Evolutionary conservation across 768 basidiomycete species (phyloP).

Genomic region (Amanita polypyramis): DNA sequence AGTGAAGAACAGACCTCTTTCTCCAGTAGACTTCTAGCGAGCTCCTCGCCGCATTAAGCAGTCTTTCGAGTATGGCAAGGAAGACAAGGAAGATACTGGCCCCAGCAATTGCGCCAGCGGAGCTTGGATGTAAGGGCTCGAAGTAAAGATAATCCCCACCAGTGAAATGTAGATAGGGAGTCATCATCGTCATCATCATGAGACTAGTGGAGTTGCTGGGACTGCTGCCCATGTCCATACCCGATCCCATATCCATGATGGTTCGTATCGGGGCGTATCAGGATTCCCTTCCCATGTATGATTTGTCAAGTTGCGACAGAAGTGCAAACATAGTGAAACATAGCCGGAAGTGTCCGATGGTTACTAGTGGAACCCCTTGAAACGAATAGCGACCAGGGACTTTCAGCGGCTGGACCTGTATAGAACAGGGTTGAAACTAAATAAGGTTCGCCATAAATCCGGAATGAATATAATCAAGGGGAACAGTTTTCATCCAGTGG

Average conservation of each 20-base stretch:
- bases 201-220: slow-evolving; percentile 8
- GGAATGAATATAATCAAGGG: no score
- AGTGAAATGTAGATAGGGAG: slow-evolving; percentile 61
- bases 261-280: not conserved
- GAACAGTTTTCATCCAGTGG: no score
- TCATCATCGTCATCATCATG: slow-evolving; percentile 37
- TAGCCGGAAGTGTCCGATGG: no score
- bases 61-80: slow-evolving; percentile 62
- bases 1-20: slow-evolving; percentile 30
- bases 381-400: no score
- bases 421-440: no score
- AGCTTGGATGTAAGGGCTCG: slow-evolving; percentile 54
- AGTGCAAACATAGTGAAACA: no score
- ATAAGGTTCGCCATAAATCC: no score
- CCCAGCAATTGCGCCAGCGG: slow-evolving; percentile 60
- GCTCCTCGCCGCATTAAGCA: slow-evolving; percentile 46
- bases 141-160: slow-evolving; percentile 59
- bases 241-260: not conserved
- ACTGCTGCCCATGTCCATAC: not conserved
- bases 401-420: no score
- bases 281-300: no score
- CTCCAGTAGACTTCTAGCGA: slow-evolving; percentile 49
- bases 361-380: no score
- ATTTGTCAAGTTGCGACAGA: no score
- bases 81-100: slow-evolving; percentile 64